Conservation (phyloP, 768 basidiomycete species). For the Lentinus tigrinus region DNA sequence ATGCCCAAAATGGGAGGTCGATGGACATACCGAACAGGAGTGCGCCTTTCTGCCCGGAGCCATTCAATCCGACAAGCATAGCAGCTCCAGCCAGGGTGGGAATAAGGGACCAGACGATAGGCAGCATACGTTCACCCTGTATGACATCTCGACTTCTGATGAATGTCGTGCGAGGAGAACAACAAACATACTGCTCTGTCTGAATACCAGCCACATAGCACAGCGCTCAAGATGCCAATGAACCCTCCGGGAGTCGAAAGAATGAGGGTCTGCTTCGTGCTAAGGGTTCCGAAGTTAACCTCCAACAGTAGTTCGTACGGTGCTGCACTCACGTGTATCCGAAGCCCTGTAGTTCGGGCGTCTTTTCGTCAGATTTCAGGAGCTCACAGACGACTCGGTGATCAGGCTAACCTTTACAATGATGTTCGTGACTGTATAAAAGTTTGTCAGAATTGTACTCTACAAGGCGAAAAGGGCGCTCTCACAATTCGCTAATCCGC, state of each 20-base stretch:
- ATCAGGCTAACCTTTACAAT: constrained; percentile 48
- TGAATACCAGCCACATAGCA: constrained; percentile 63
- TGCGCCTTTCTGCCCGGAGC: constrained; percentile 46
- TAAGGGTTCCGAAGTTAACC: constrained; percentile 22
- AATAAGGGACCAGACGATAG: constrained; percentile 55
- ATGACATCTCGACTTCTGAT: too few species aligned
- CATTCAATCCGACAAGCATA: constrained; percentile 47
- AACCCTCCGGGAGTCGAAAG: constrained; percentile 56
- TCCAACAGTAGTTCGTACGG: not conserved
- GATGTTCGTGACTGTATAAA: constrained; percentile 50
- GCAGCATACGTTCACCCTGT: constrained; percentile 59
- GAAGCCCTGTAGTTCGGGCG: constrained; percentile 46
- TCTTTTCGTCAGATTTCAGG: too few species aligned
- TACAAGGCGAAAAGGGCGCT: not conserved
- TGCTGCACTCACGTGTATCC: constrained; percentile 53
- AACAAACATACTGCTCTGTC: constrained; percentile 49
- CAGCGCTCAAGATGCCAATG: constrained; percentile 45
- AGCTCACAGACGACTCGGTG: too few species aligned
- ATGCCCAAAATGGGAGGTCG: not conserved
- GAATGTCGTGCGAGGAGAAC: too few species aligned
- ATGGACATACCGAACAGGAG: constrained; percentile 50
- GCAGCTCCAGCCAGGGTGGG: constrained; percentile 58
- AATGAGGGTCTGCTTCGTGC: constrained; percentile 61
- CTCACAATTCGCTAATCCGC: constrained; percentile 66
- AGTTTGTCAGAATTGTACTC: too few species aligned